Percentiles rank a stretch among this genome's conserved stretches.
Conservation (phyloP, 345 rosid genomes). For the Eucalyptus tenuipes region DNA sequence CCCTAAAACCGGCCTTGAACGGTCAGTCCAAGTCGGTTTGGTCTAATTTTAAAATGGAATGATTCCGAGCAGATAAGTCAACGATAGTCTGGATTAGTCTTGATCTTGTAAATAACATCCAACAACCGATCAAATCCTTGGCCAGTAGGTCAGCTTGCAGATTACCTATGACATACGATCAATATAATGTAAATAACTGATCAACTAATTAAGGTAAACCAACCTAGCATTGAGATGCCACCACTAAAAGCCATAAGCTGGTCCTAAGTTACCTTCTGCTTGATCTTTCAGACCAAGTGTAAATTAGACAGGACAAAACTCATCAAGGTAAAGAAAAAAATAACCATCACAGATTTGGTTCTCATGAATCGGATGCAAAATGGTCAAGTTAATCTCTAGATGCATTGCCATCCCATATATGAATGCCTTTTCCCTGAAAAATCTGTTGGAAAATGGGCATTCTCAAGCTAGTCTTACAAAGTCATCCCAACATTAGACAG, state of each 20-base stretch:
- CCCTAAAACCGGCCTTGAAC: too few species aligned
- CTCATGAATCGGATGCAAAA: conserved; percentile 6
- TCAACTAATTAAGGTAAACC: not conserved
- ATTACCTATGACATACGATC: conserved; percentile 12
- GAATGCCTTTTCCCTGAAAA: conserved; percentile 84
- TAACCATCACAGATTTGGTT: not conserved
- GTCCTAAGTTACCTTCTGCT: conserved; percentile 89
- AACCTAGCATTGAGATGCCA: conserved; percentile 95
- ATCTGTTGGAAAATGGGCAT: conserved; percentile 24
- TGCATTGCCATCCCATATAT: conserved; percentile 90
- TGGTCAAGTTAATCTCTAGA: conserved; percentile 82
- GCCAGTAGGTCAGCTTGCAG: too few species aligned
- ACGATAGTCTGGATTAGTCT: too few species aligned
- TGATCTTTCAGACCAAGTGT: conserved; percentile 65
- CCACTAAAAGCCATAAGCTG: conserved; percentile 96
- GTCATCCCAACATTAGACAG: not conserved
- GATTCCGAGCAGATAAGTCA: too few species aligned
- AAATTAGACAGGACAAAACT: not conserved
- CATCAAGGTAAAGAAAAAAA: not conserved
- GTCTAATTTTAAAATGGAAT: too few species aligned
- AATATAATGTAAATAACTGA: not conserved
- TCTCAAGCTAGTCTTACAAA: not conserved
- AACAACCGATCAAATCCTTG: too few species aligned
- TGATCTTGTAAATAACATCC: too few species aligned
- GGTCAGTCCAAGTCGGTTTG: too few species aligned